phyloP scores from a whole-genome alignment of 2,329 filamentous ascomycete species.

The Fusarium devonianum region DNA sequence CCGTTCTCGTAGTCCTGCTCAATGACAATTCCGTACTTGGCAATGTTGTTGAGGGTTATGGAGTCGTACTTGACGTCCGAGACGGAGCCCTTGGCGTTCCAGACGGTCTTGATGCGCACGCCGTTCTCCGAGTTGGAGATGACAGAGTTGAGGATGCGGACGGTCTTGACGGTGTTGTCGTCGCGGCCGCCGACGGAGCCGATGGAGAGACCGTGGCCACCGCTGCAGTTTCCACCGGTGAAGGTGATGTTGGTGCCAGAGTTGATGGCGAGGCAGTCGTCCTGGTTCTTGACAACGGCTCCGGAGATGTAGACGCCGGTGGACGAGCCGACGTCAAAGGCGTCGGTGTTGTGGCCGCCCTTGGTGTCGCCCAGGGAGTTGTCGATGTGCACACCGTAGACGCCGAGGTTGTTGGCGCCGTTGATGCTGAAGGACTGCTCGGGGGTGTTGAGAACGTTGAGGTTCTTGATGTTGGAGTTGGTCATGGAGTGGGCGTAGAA shows the following conservation, averaged over 20 bases:
- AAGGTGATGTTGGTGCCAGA: conserved; percentile 59
- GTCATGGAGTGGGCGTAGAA: conserved; percentile 56
- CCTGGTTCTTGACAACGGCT: conserved; percentile 65
- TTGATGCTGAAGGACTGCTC: conserved; percentile 53
- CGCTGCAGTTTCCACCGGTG: conserved; percentile 52
- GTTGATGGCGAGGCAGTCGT: conserved; percentile 67
- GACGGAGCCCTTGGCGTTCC: conserved; percentile 54
- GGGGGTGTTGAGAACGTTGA: conserved; percentile 53
- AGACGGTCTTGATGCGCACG: conserved; percentile 58
- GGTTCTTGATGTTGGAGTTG: conserved; percentile 47
- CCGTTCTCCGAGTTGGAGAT: conserved; percentile 62
- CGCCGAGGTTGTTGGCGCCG: conserved; percentile 43
- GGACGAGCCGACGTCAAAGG: conserved; percentile 62
- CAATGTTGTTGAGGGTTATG: conserved; percentile 53
- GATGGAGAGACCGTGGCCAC: conserved; percentile 54
- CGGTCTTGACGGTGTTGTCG: conserved; percentile 60
- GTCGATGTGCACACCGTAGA: conserved; percentile 49
- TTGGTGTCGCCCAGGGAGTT: conserved; percentile 48
- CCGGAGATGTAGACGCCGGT: conserved; percentile 58
- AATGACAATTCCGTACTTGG: conserved; percentile 51
- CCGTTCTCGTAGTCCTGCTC: conserved; percentile 59
- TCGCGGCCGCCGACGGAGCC: conserved; percentile 55
- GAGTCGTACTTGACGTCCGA: conserved; percentile 53
- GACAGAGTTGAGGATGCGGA: conserved; percentile 58
- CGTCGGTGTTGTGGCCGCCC: conserved; percentile 62